Evolutionary conservation across 2,329 filamentous ascomycete species (phyloP).

Genomic region (Fusarium xyrophilum): DNA sequence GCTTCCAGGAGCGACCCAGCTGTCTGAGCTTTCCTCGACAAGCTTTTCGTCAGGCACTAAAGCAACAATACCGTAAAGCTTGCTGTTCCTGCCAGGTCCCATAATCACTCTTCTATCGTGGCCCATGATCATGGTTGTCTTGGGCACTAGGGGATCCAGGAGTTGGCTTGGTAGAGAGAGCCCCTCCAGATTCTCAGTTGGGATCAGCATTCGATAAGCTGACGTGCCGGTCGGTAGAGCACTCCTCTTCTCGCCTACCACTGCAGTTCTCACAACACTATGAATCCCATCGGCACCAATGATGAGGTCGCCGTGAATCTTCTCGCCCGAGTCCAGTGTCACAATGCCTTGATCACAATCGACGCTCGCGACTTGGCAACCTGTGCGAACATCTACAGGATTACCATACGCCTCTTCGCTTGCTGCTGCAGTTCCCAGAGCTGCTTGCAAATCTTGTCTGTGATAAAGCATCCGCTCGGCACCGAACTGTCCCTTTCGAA

Average conservation of each 20-base stretch:
- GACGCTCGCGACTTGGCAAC: constrained; percentile 18
- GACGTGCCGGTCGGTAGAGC: constrained; percentile 32
- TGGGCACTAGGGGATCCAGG: constrained; percentile 9
- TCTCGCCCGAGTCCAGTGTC: constrained; percentile 25
- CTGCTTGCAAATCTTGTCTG: constrained; percentile 30
- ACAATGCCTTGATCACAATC: constrained; percentile 29
- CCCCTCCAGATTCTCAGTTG: constrained; percentile 16
- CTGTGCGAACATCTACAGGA: constrained; percentile 24
- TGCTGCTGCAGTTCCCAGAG: constrained; percentile 20
- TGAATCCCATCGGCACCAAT: constrained; percentile 38
- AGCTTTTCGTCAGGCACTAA: constrained; percentile 33
- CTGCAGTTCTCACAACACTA: constrained; percentile 29
- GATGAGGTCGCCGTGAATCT: constrained; percentile 24
- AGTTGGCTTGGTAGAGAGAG: constrained; percentile 17
- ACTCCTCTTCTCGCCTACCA: constrained; percentile 16
- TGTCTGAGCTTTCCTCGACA: constrained; percentile 25
- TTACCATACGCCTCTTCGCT: constrained; percentile 11
- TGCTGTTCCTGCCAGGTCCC: constrained; percentile 28
- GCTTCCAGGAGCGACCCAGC: constrained; percentile 33
- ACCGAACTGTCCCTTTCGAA: constrained; percentile 27
- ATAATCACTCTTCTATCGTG: constrained; percentile 35
- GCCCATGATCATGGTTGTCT: constrained; percentile 34
- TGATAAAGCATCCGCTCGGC: constrained; percentile 36
- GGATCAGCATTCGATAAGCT: constrained; percentile 35
- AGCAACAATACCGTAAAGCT: constrained; percentile 32